Evolutionary conservation across 768 basidiomycete genomes (phyloP).

Genomic region (Lyophyllum shimeji): DNA sequence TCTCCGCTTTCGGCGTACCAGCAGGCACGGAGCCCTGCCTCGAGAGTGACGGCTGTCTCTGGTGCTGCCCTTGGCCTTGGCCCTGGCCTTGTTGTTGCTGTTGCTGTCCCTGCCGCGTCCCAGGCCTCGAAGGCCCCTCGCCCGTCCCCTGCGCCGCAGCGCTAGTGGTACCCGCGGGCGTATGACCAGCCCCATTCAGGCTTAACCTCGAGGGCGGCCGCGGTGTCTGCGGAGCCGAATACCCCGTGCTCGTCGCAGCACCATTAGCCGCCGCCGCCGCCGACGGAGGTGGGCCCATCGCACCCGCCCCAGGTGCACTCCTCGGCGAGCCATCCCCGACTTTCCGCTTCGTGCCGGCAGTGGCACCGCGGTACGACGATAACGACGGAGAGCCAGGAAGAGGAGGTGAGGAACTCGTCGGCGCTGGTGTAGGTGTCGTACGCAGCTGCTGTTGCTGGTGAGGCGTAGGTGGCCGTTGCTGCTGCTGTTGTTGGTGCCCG

Average conservation of each 20-base stretch:
- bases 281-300: constrained; percentile 23
- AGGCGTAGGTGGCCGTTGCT: constrained; percentile 3
- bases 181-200: constrained; percentile 12
- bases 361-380: constrained; percentile 30
- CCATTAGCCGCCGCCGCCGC: constrained; percentile 6
- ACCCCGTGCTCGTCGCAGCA: constrained; percentile 1
- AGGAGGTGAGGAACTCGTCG: constrained; percentile 7
- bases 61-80: constrained; percentile 1
- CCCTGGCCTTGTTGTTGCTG: neutral
- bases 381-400: constrained; percentile 22
- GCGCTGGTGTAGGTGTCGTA: constrained; percentile 6
- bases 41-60: constrained; percentile 11
- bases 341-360: constrained; percentile 32
- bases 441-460: constrained; percentile 15
- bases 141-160: constrained; percentile 11
- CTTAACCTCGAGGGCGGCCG: constrained; percentile 9
- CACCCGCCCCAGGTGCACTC: constrained; percentile 5
- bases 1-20: neutral
- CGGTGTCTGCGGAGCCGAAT: neutral
- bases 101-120: too few species aligned
- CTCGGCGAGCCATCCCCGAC: constrained; percentile 24
- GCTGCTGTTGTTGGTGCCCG: constrained; percentile 14
- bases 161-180: neutral
- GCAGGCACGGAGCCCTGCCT: neutral
- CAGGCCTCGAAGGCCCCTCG: neutral